A percentile compares a stretch with the other conserved stretches of the same genome.
These are phyloP conservation scores for Fomitopsis betulina DNA, from an alignment of 1,284 basidiomycete genomes.

Conservation along the genomic window DNA sequence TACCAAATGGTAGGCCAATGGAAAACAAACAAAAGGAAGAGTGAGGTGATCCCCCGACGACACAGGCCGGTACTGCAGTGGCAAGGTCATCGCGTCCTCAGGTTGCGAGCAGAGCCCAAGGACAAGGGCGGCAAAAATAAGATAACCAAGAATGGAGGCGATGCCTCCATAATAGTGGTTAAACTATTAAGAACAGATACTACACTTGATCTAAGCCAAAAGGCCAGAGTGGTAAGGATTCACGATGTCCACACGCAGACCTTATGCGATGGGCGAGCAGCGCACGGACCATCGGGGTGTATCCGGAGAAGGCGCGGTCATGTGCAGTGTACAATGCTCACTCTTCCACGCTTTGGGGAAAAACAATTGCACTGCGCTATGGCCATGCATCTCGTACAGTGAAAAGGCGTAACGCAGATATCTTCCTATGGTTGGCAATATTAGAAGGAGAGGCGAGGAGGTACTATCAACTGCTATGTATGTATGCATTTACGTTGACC, in stretches of 20 bases:
- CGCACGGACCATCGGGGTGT: slow-evolving; percentile 5
- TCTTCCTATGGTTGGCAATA: too few relatives aligned
- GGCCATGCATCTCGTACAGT: too few relatives aligned
- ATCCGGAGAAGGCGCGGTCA: background rate
- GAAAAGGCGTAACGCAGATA: too few relatives aligned
- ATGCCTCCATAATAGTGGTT: slow-evolving; percentile 58
- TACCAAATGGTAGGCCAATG: background rate
- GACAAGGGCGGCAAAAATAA: slow-evolving; percentile 34
- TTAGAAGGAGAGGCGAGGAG: too few relatives aligned
- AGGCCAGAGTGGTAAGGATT: slow-evolving; percentile 75
- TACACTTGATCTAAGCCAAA: slow-evolving; percentile 96
- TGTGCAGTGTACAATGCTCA: background rate
- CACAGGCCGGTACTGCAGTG: slow-evolving; percentile 27
- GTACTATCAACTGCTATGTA: too few relatives aligned
- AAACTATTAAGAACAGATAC: slow-evolving; percentile 86
- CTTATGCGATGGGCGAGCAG: background rate
- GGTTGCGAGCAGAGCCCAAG: slow-evolving; percentile 28
- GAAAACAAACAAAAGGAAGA: slow-evolving; percentile 3
- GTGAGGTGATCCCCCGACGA: slow-evolving; percentile 23
- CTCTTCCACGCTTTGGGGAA: too few relatives aligned
- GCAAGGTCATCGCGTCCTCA: slow-evolving; percentile 24
- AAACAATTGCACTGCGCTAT: too few relatives aligned
- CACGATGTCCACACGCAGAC: background rate
- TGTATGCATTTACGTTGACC: too few relatives aligned
- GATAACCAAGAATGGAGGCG: slow-evolving; percentile 37